Evolutionary conservation across 768 basidiomycete species (phyloP).

Genomic region (Lactarius hengduanensis): DNA sequence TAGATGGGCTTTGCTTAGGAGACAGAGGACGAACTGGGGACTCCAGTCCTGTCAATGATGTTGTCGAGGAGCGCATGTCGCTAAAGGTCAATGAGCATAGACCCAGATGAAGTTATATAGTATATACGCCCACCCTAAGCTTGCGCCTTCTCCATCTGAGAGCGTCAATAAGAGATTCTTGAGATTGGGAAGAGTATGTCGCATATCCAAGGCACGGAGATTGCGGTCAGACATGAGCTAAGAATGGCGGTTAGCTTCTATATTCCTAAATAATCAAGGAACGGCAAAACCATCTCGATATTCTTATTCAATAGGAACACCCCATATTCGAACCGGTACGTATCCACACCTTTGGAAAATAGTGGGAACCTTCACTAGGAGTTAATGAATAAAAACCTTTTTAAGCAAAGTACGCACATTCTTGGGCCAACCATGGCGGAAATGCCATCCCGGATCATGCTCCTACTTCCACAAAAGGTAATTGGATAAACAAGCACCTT

Average conservation of each 20-base stretch:
- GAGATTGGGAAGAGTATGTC: slow-evolving; percentile 95
- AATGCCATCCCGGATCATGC: slow-evolving; percentile 88
- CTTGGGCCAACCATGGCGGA: slow-evolving; percentile 94
- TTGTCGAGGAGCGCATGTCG: not conserved
- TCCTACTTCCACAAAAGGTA: slow-evolving; percentile 86
- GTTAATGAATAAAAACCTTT: slow-evolving; percentile 2
- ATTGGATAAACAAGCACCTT: slow-evolving; percentile 83
- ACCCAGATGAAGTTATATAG: not conserved
- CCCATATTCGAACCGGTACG: slow-evolving; percentile 96
- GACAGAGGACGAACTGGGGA: slow-evolving; percentile 15
- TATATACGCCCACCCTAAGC: slow-evolving; percentile 43
- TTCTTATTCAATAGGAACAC: slow-evolving; percentile 97
- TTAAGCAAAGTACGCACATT: slow-evolving; percentile 55
- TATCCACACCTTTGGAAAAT: slow-evolving; percentile 92
- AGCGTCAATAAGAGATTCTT: slow-evolving; percentile 90
- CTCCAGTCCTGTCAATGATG: slow-evolving; percentile 18
- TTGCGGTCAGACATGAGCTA: slow-evolving; percentile 92
- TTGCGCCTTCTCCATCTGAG: slow-evolving; percentile 62
- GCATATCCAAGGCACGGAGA: slow-evolving; percentile 85
- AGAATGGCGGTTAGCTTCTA: slow-evolving; percentile 13
- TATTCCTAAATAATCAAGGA: slow-evolving; percentile 3
- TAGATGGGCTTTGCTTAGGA: not conserved
- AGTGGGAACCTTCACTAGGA: slow-evolving; percentile 78
- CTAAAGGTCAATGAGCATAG: not conserved
- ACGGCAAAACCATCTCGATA: slow-evolving; percentile 77